Evolutionary conservation across 345 rosid genomes (phyloP).

Genomic region (Eutrema japonicum): DNA sequence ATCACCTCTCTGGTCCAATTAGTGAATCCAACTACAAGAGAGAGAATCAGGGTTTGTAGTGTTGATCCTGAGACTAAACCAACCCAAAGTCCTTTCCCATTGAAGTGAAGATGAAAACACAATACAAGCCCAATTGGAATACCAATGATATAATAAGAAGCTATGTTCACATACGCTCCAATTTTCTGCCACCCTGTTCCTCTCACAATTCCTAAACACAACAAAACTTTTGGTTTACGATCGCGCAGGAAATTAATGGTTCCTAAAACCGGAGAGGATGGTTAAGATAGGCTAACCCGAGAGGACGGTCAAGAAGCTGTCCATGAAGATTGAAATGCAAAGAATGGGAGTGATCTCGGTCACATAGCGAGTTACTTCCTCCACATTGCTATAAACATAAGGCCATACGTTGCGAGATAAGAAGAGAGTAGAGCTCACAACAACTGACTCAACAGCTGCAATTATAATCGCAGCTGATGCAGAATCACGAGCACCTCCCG

Average conservation of each 20-base stretch:
- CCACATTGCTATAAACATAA: conserved; percentile 45
- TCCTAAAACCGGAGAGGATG: neutral
- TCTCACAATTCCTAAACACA: conserved; percentile 60
- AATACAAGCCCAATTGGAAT: conserved; percentile 53
- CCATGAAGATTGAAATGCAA: conserved; percentile 45
- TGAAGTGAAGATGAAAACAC: conserved; percentile 50
- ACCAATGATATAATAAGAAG: conserved; percentile 61
- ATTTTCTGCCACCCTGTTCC: conserved; percentile 73
- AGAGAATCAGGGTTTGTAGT: conserved; percentile 52
- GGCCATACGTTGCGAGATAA: conserved; percentile 44
- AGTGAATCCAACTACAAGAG: conserved; percentile 49
- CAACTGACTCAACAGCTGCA: conserved; percentile 43
- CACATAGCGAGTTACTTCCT: conserved; percentile 36
- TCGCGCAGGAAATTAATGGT: neutral
- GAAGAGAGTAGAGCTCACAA: conserved; percentile 41
- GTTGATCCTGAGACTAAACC: conserved; percentile 59
- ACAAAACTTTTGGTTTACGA: neutral
- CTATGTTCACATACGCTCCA: conserved; percentile 66
- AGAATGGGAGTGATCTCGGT: conserved; percentile 43
- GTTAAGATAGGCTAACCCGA: conserved; percentile 37
- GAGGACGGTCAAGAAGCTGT: conserved; percentile 38
- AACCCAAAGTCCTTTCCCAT: conserved; percentile 64
- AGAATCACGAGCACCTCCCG: conserved; percentile 39
- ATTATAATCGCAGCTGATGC: conserved; percentile 40
- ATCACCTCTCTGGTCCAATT: conserved; percentile 68